Evolutionary conservation across 2,329 filamentous ascomycete genomes (phyloP).

Genomic region (Leptographium galeiforme): DNA sequence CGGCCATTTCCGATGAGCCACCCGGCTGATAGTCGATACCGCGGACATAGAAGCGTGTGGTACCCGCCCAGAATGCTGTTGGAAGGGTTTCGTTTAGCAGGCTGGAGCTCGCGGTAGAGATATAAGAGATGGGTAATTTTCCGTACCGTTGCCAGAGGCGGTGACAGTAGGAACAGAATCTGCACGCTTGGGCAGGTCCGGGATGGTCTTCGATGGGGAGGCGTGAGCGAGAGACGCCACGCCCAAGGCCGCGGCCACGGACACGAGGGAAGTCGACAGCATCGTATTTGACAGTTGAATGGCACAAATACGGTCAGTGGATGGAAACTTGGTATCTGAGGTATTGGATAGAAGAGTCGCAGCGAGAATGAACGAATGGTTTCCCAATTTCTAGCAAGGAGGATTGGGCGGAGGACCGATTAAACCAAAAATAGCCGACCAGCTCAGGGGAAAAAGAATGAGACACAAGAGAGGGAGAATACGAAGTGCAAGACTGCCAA

Average conservation of each 20-base stretch:
- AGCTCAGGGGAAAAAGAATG: too few species aligned
- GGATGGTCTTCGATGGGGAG: slow-evolving; percentile 35
- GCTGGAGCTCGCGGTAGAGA: neutral
- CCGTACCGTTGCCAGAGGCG: slow-evolving; percentile 43
- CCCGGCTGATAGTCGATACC: slow-evolving; percentile 53
- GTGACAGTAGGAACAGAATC: slow-evolving; percentile 32
- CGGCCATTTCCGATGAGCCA: slow-evolving; percentile 40
- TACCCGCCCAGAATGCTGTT: slow-evolving; percentile 40
- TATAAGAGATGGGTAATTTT: neutral
- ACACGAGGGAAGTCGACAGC: slow-evolving; percentile 33
- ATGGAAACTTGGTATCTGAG: too few species aligned
- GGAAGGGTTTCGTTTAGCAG: neutral
- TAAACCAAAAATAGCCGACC: too few species aligned
- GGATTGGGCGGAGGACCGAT: too few species aligned
- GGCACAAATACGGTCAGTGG: too few species aligned
- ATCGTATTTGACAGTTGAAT: slow-evolving; percentile 21
- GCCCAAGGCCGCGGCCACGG: slow-evolving; percentile 34
- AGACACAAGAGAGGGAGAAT: too few species aligned
- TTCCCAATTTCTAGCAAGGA: too few species aligned
- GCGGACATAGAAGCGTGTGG: slow-evolving; percentile 43
- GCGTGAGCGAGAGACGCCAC: slow-evolving; percentile 28
- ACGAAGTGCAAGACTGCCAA: too few species aligned
- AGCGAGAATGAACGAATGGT: too few species aligned
- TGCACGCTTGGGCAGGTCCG: slow-evolving; percentile 36
- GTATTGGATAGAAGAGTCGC: too few species aligned